Conservation (phyloP, 164 flowering plant species). For the Santalum album region DNA sequence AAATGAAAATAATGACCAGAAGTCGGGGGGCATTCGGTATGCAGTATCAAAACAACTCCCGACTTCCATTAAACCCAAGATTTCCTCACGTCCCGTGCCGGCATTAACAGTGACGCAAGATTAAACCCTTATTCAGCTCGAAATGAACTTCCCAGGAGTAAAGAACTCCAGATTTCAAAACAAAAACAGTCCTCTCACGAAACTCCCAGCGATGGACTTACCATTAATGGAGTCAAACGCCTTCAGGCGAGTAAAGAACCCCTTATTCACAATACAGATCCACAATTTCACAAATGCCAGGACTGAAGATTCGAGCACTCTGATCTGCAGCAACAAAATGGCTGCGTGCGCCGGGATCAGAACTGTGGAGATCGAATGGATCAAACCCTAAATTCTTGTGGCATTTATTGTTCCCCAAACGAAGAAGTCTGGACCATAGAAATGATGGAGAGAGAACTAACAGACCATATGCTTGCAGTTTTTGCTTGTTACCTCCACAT, state of each 20-base stretch:
- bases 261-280: too few relatives aligned
- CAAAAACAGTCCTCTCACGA: neutral
- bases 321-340: constrained; percentile 33
- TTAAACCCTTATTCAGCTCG: constrained; percentile 5
- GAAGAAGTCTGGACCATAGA: neutral
- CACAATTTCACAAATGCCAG: neutral
- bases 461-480: neutral
- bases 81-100: neutral
- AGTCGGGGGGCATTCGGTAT: neutral
- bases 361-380: constrained; percentile 7
- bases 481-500: constrained; percentile 26
- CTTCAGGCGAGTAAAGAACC: too few relatives aligned
- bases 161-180: neutral
- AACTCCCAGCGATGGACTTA: constrained; percentile 6
- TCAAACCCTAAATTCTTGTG: constrained; percentile 16
- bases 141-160: neutral
- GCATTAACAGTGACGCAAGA: neutral
- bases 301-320: constrained; percentile 6
- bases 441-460: neutral
- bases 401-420: constrained; percentile 1
- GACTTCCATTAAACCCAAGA: constrained; percentile 14
- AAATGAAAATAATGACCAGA: neutral
- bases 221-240: constrained; percentile 5
- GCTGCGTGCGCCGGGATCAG: constrained; percentile 21
- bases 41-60: neutral